Percentiles rank a stretch among this genome's conserved stretches.
phyloP scores from a whole-genome alignment of 768 basidiomycete species.

The Zangia roseola region DNA sequence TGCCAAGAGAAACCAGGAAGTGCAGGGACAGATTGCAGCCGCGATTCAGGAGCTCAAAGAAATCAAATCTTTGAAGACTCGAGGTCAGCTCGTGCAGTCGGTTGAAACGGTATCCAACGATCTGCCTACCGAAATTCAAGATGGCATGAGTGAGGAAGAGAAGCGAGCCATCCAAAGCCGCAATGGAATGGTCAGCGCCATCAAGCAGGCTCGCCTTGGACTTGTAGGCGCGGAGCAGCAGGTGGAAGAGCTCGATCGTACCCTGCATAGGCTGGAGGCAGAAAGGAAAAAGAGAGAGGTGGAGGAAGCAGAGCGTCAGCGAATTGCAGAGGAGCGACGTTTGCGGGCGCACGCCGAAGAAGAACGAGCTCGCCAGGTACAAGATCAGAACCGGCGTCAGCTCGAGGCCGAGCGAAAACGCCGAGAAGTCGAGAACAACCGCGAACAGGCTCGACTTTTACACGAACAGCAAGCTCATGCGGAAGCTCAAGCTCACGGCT shows the following conservation, averaged over 20 bases:
- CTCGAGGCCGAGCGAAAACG: constrained; percentile 8
- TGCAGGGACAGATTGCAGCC: constrained; percentile 17
- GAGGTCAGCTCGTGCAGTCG: constrained; percentile 1
- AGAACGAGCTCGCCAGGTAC: constrained; percentile 6
- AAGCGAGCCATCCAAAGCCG: constrained; percentile 4
- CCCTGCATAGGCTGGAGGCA: constrained; percentile 25
- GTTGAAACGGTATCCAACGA: constrained; percentile 1
- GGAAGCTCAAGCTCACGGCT: constrained; percentile 5
- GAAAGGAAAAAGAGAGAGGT: constrained; percentile 19
- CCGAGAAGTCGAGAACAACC: constrained; percentile 3
- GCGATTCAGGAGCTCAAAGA: constrained; percentile 21
- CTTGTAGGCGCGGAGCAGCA: constrained; percentile 16
- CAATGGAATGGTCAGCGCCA: constrained; percentile 7
- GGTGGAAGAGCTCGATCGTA: constrained; percentile 15
- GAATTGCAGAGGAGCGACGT: constrained; percentile 17
- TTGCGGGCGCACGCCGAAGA: constrained; percentile 9
- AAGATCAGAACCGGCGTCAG: constrained; percentile 4
- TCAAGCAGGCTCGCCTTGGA: constrained; percentile 18
- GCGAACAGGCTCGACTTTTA: constrained; percentile 6
- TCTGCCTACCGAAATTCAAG: constrained; percentile 20
- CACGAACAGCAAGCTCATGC: constrained; percentile 9
- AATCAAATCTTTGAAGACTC: constrained; percentile 5
- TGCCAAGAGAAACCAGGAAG: constrained; percentile 13
- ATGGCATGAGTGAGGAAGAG: constrained; percentile 23
- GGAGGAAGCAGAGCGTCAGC: constrained; percentile 16